phyloP scores from a whole-genome alignment of 129 eudicot genomes.

The Flaveria sonorensis region DNA sequence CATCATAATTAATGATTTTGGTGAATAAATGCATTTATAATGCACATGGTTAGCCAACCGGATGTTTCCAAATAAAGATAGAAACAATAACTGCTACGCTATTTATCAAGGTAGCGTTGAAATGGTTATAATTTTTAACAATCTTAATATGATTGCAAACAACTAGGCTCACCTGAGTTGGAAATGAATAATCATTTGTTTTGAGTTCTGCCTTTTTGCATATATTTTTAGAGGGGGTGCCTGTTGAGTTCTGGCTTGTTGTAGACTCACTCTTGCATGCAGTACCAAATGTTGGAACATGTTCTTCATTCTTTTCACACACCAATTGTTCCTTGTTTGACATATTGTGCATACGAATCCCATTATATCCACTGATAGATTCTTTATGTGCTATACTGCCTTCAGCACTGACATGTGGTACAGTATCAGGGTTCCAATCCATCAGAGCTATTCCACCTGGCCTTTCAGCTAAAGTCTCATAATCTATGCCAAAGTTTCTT shows the following conservation, averaged over 20 bases:
- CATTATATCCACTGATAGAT: constrained; percentile 28
- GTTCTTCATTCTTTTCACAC: constrained; percentile 35
- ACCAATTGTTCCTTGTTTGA: constrained; percentile 29
- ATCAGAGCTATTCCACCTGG: constrained; percentile 30
- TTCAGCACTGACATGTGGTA: constrained; percentile 22
- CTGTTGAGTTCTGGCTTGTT: neutral
- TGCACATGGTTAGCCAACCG: neutral
- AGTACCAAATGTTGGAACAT: constrained; percentile 32
- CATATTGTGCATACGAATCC: constrained; percentile 22
- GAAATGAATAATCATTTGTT: constrained; percentile 13
- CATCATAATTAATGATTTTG: constrained; percentile 7
- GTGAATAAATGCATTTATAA: neutral
- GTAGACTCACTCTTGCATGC: constrained; percentile 28
- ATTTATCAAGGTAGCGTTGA: neutral
- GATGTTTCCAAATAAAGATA: neutral
- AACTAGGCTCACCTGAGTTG: constrained; percentile 33
- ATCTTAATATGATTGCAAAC: constrained; percentile 2
- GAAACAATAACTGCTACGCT: neutral
- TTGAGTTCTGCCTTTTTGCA: constrained; percentile 17
- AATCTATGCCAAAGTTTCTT: constrained; percentile 13
- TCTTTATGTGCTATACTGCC: constrained; percentile 18
- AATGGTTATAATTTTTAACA: constrained; percentile 21
- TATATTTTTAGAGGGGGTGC: neutral
- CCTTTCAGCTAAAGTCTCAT: constrained; percentile 20
- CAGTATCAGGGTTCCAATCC: constrained; percentile 26